Evolutionary conservation across 441 rosid genomes (phyloP), one percentile per base, ranked within the genome.

Genomic region (Gossypium gossypioides): DNA sequence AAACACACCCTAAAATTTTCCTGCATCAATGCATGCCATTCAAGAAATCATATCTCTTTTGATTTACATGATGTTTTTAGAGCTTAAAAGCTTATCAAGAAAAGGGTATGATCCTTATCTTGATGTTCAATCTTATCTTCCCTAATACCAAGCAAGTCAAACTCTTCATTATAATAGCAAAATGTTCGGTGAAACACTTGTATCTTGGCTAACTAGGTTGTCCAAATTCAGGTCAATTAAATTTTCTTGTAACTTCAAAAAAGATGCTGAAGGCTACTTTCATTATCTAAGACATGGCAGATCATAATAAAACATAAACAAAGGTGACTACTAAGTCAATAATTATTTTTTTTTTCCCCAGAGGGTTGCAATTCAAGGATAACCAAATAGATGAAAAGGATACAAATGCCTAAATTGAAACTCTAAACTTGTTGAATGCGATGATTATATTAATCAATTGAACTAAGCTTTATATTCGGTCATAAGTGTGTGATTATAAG

Each of bases 21-120:
- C 16, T 60, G 52, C 81, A 78, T 54, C 85, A 87, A 5, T 88
- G 90, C 82, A 76, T 65, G 73, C 78, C 90, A 2, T 69, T 84
- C 10, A 75, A 25, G 75, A 70, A 34, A 62, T 80, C 89, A 78
- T 87, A 1, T 76, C 80, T 21, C 84, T 87, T 50, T 84, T 89
- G 0, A n/a, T 86, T 57, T 32, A 76, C 58, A 88, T 84, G 87
- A 66, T 79, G 78, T 65, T 75, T 55, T 73, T 85, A 59, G 75
- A 80, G 46, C 22, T 83, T 77, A 13, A 83, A 75, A 61, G 81
- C 81, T 60, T 80, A 69, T 32, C 91, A 78, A 73, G 87, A 84
- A 18, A 80, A 72, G 67, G 82, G 83, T 40, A 22, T 78, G 82
- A 34, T 18, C 72, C 46, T 81, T 86, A 71, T 78, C 75, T 44